Base-by-base conservation (phyloP, 2,329 filamentous ascomycete genomes). In the Xylariaceae sp. region DNA sequence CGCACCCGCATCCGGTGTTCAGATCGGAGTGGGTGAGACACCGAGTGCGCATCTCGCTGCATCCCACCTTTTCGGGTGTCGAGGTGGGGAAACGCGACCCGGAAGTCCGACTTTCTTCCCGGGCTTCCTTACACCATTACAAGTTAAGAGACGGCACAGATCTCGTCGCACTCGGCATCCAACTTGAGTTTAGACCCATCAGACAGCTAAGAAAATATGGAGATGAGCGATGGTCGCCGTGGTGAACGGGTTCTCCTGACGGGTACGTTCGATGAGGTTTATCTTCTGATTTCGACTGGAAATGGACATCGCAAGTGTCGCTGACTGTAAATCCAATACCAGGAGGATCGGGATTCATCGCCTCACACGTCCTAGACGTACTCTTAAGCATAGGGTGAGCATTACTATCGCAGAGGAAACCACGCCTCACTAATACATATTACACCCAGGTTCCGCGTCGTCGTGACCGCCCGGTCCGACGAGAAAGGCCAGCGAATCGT, bases 281-380 rank as follows among this genome's bases (percentile, higher is more conserved):
- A 30, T 23, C 23, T 23, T 23, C 23, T 23, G 23, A 23, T 23
- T 23, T 23, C 23, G 23, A 23, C 23, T 23, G n/a, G n/a, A n/a
- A n/a, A n/a, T n/a, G n/a, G n/a, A n/a, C n/a, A n/a, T 30, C 23
- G 23, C 23, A 37, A 45, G 42, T 35, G 48, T 54, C 4, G 4
- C 50, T 62, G 30, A 58, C 17, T 18, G 1, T 18, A 39, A 30
- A n/a, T 55, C 55, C 7, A 3, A 58, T n/a, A 53, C 17, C 54
- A 78, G 80, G 80, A 23, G 80, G 78, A 1, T 79, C 74, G 23
- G 80, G 81, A 49, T 83, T 83, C 68, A 81, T 83, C 54, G 81
- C 80, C 34, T 80, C 80, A 1, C 80, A 83, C 57, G 70, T 82
- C 39, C 73, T 83, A 4, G 77, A 82, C 55, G 68, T 71, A 11